These are phyloP conservation scores for Dentipellis fragilis DNA, from an alignment of 768 basidiomycete genomes.

Conservation along the genomic window DNA sequence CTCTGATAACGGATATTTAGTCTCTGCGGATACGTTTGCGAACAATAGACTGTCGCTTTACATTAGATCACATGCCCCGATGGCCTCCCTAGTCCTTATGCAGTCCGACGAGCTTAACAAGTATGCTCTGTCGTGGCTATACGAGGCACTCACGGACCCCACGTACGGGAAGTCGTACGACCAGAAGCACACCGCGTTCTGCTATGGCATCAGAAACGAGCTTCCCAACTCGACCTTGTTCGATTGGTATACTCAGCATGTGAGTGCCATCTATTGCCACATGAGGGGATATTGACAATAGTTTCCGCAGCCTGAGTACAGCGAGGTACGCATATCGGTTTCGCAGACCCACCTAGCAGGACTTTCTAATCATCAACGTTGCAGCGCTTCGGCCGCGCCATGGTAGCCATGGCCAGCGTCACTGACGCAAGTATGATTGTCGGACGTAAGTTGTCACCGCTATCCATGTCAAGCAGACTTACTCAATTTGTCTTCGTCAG, in stretches of 20 bases:
- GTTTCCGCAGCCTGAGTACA: background rate
- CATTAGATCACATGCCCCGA: slow-evolving; percentile 23
- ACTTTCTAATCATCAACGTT: background rate
- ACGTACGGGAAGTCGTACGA: slow-evolving; percentile 16
- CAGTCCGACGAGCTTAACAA: slow-evolving; percentile 14
- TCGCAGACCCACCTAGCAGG: no score
- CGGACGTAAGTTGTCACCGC: background rate
- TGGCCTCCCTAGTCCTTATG: slow-evolving; percentile 17
- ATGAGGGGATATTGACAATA: background rate
- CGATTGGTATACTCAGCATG: slow-evolving; percentile 1
- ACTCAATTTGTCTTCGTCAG: slow-evolving; percentile 8
- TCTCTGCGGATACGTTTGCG: slow-evolving; percentile 27
- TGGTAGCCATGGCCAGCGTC: background rate
- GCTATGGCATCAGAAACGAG: background rate
- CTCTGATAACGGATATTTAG: slow-evolving; percentile 12
- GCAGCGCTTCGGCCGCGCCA: slow-evolving; percentile 1
- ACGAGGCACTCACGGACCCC: slow-evolving; percentile 27
- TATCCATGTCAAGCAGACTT: background rate
- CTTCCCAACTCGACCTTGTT: background rate
- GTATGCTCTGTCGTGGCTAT: slow-evolving; percentile 18
- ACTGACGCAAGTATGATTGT: background rate
- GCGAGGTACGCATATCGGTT: background rate
- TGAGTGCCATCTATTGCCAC: background rate
- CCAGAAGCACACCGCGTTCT: slow-evolving; percentile 9
- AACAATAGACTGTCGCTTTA: slow-evolving; percentile 32